These are phyloP conservation scores for Stachybotrys echinatus DNA, from an alignment of 2,329 filamentous ascomycete species.

Conservation along the genomic window DNA sequence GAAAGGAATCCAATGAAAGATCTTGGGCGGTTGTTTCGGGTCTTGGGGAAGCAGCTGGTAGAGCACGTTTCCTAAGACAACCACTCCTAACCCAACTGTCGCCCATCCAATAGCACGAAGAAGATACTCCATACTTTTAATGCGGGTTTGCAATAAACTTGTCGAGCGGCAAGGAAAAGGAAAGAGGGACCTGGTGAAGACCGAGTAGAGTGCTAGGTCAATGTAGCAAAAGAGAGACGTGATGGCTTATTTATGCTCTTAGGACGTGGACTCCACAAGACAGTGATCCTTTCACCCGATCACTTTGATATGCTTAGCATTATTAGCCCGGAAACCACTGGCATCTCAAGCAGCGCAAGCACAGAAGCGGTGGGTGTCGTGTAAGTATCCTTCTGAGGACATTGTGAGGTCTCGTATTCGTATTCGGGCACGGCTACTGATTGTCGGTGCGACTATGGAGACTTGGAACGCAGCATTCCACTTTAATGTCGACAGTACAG, in stretches of 20 bases:
- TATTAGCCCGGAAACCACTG: too few relatives aligned
- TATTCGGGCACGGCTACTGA: neutral
- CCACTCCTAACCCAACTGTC: neutral
- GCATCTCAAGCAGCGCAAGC: too few relatives aligned
- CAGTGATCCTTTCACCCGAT: too few relatives aligned
- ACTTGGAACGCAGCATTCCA: too few relatives aligned
- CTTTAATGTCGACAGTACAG: too few relatives aligned
- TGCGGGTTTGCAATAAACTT: neutral
- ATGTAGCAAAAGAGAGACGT: too few relatives aligned
- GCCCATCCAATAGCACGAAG: neutral
- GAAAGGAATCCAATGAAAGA: slow-evolving; percentile 58
- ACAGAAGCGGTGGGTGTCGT: too few relatives aligned
- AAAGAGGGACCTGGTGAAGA: neutral
- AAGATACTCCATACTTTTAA: neutral
- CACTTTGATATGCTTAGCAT: too few relatives aligned
- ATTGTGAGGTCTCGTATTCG: neutral
- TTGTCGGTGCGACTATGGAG: too few relatives aligned
- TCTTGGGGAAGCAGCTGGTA: slow-evolving; percentile 11
- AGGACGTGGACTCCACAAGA: too few relatives aligned
- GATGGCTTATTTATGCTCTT: too few relatives aligned
- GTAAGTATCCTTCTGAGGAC: neutral
- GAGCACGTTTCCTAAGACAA: slow-evolving; percentile 10
- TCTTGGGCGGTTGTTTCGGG: slow-evolving; percentile 46
- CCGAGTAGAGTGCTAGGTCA: neutral
- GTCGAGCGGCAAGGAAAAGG: neutral